Conservation (phyloP, 192 early-diverging fungal species). For the Thoreauomyces humboldtii region DNA sequence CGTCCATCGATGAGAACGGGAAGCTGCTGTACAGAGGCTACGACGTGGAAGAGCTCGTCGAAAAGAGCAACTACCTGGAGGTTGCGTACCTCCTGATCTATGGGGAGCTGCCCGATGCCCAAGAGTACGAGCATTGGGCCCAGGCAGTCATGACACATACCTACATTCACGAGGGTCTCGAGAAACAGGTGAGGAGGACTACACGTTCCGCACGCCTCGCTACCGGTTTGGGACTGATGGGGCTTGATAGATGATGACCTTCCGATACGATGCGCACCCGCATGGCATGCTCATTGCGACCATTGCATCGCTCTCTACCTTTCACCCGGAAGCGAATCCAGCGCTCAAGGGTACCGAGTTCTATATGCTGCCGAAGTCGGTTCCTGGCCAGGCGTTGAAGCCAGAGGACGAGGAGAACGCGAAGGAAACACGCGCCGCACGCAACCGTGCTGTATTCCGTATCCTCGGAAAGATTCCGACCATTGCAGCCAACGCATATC, state of each 20-base stretch:
- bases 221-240: neutral
- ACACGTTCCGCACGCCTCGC: too few relatives aligned
- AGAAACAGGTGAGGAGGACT: slow-evolving; percentile 35
- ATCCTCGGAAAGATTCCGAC: slow-evolving; percentile 65
- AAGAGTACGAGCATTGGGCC: slow-evolving; percentile 44
- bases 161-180: slow-evolving; percentile 56
- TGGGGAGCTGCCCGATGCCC: slow-evolving; percentile 30
- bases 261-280: slow-evolving; percentile 68
- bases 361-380: slow-evolving; percentile 40
- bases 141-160: slow-evolving; percentile 54
- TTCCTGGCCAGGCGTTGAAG: slow-evolving; percentile 15
- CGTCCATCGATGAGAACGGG: slow-evolving; percentile 34
- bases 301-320: slow-evolving; percentile 60
- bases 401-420: slow-evolving; percentile 22
- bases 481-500: slow-evolving; percentile 58
- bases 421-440: slow-evolving; percentile 21
- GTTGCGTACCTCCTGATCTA: slow-evolving; percentile 62
- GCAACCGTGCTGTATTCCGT: slow-evolving; percentile 58
- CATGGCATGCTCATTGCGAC: slow-evolving; percentile 64
- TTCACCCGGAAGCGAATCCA: slow-evolving; percentile 70
- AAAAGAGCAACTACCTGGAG: slow-evolving; percentile 61
- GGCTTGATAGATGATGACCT: slow-evolving; percentile 44
- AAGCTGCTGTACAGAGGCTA: slow-evolving; percentile 57
- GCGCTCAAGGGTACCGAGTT: slow-evolving; percentile 53
- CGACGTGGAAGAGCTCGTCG: slow-evolving; percentile 58